Evolutionary conservation across 192 early-diverging fungal genomes (phyloP).

Genomic region (Phycomyces blakesleeanus): DNA sequence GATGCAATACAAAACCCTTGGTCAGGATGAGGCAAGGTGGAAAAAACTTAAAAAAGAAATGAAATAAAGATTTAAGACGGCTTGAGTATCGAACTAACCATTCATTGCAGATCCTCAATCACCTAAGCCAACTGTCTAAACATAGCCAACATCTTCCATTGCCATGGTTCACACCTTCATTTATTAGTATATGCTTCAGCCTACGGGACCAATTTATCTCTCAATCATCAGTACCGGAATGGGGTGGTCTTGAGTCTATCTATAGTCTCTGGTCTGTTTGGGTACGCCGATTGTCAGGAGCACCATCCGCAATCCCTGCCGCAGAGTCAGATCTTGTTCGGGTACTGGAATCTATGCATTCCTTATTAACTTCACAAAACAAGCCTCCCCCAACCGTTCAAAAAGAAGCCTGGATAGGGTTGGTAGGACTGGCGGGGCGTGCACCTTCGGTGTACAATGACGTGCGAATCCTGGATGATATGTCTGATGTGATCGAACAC

Average conservation of each 20-base stretch:
- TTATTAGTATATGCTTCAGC: slow-evolving; percentile 7
- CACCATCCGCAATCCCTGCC: not conserved
- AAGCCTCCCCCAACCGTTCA: not conserved
- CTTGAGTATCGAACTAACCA: not conserved
- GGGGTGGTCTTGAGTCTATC: not conserved
- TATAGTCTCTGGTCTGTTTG: slow-evolving; percentile 14
- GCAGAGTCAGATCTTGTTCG: not conserved
- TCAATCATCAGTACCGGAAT: not conserved
- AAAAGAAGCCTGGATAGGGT: slow-evolving; percentile 25
- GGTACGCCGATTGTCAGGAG: slow-evolving; percentile 21
- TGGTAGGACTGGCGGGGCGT: slow-evolving; percentile 15
- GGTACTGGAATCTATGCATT: slow-evolving; percentile 5
- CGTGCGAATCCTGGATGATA: slow-evolving; percentile 3
- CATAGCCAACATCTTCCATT: slow-evolving; percentile 32
- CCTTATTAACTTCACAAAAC: not conserved
- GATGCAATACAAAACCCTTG: slow-evolving; percentile 1
- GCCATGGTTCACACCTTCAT: slow-evolving; percentile 28
- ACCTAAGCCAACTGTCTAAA: slow-evolving; percentile 17
- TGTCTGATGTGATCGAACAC: slow-evolving; percentile 5
- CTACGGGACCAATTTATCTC: not conserved
- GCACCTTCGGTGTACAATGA: slow-evolving; percentile 1
- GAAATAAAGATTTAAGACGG: not conserved
- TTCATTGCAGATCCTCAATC: slow-evolving; percentile 12
- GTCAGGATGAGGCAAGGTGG: not conserved
- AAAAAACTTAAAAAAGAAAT: not conserved